Percentiles rank a stretch among this genome's conserved stretches.
Conservation (phyloP, 441 rosid genomes). For the Metrosideros polymorpha region DNA sequence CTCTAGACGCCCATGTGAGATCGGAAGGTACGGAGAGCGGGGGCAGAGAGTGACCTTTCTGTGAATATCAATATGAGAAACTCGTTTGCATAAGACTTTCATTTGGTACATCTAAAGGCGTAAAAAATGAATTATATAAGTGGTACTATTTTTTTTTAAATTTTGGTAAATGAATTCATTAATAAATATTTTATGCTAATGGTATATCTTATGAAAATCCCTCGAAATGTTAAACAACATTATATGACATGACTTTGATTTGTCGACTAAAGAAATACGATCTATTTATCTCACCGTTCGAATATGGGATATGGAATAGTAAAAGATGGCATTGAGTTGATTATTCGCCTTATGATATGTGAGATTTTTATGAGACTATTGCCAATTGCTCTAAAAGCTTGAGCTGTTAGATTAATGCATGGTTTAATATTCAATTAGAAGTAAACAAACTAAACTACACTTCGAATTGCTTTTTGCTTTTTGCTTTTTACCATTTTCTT, state of each 20-base stretch:
- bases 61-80: background rate
- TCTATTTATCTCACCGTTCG: background rate
- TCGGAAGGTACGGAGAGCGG: background rate
- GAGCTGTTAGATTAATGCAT: background rate
- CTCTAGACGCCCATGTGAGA: background rate
- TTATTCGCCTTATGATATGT: background rate
- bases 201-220: too few species aligned
- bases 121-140: too few species aligned
- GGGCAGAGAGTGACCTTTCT: background rate
- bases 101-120: background rate
- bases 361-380: background rate
- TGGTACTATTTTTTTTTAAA: too few species aligned
- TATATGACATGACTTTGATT: background rate
- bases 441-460: background rate
- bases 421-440: background rate
- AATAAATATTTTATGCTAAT: too few species aligned
- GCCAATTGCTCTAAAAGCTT: accelerated
- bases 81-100: background rate
- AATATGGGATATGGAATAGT: background rate
- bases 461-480: background rate
- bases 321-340: background rate
- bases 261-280: background rate
- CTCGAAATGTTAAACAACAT: too few species aligned
- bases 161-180: background rate
- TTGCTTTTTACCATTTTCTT: background rate